These are phyloP conservation scores for Globisporangium radiosum DNA, from an alignment of 352 stramenopile species.

Conservation along the genomic window DNA sequence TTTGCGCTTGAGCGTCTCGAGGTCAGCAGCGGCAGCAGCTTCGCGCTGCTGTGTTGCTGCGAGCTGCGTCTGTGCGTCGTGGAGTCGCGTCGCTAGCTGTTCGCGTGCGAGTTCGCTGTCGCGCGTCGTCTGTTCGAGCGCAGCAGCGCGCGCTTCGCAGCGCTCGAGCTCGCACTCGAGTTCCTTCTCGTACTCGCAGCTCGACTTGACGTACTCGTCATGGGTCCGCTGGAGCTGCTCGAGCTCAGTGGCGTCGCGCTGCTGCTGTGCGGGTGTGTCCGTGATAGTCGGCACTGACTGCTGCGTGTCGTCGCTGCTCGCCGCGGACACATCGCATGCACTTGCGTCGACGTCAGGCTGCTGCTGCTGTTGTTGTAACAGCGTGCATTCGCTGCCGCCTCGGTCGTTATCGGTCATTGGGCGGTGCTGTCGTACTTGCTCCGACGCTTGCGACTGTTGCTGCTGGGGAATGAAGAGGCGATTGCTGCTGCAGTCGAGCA, in stretches of 20 bases:
- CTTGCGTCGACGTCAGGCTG: no score
- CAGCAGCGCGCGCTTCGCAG: conserved; percentile 35
- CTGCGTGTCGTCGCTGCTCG: no score
- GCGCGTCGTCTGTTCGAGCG: conserved; percentile 20
- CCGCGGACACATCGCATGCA: no score
- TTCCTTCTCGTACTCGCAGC: conserved; percentile 69
- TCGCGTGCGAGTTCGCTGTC: conserved; percentile 26
- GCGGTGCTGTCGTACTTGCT: no score
- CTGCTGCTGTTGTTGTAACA: no score
- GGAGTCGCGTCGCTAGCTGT: conserved; percentile 13
- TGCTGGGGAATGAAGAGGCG: no score
- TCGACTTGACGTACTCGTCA: conserved; percentile 71
- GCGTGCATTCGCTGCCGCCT: no score
- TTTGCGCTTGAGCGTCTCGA: conserved; percentile 52
- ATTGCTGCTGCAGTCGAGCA: no score
- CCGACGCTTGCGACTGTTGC: no score
- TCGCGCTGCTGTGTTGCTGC: conserved; percentile 19
- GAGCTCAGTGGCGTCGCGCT: conserved; percentile 23
- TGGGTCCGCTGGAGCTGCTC: conserved; percentile 47
- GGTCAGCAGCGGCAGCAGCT: conserved; percentile 24
- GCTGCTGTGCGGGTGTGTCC: conserved; percentile 2
- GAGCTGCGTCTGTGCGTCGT: conserved; percentile 21
- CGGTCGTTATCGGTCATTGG: no score
- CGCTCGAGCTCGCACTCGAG: conserved; percentile 54
- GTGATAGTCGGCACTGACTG: no score